A percentile compares a stretch with the other conserved stretches of the same genome.
These are phyloP conservation scores for Saturnispora bothae DNA, from an alignment of 805 yeast genomes.

Conservation along the genomic window DNA sequence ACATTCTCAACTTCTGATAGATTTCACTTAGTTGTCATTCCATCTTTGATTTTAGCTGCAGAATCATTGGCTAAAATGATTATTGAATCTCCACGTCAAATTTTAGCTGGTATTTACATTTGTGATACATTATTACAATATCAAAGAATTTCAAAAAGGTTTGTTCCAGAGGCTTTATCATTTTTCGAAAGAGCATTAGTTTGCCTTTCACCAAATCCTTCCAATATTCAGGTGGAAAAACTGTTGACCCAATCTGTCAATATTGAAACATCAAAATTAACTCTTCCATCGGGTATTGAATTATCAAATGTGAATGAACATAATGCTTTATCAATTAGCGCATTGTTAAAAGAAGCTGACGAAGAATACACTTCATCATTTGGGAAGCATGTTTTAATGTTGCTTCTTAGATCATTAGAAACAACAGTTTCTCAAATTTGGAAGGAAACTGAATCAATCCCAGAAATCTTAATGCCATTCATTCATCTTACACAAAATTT, in stretches of 20 bases:
- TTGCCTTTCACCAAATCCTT: slow-evolving; percentile 32
- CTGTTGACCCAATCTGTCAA: slow-evolving; percentile 16
- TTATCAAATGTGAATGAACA: slow-evolving; percentile 9
- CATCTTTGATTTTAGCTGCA: slow-evolving; percentile 62
- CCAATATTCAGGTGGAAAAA: slow-evolving; percentile 14
- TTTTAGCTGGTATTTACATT: slow-evolving; percentile 55
- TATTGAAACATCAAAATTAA: slow-evolving; percentile 15
- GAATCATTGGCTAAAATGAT: slow-evolving; percentile 50
- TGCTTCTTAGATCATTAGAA: slow-evolving; percentile 27
- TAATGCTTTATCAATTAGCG: slow-evolving; percentile 4
- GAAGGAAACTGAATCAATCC: slow-evolving; percentile 52
- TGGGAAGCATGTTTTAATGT: slow-evolving; percentile 25
- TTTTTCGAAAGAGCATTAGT: slow-evolving; percentile 46
- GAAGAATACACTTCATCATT: slow-evolving; percentile 11
- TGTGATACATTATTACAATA: slow-evolving; percentile 56
- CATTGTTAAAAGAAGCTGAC: slow-evolving; percentile 7
- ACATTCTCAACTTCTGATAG: slow-evolving; percentile 92
- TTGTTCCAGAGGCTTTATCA: slow-evolving; percentile 63
- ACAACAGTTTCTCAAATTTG: slow-evolving; percentile 31
- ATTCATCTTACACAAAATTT: slow-evolving; percentile 32
- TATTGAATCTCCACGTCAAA: slow-evolving; percentile 13
- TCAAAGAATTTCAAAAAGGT: slow-evolving; percentile 73
- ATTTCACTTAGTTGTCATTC: slow-evolving; percentile 84
- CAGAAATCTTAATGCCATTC: slow-evolving; percentile 48
- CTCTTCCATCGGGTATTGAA: slow-evolving; percentile 11